phyloP scores from a whole-genome alignment of 1,139 yeast species.

The Saccharomycopsis hybrid region DNA sequence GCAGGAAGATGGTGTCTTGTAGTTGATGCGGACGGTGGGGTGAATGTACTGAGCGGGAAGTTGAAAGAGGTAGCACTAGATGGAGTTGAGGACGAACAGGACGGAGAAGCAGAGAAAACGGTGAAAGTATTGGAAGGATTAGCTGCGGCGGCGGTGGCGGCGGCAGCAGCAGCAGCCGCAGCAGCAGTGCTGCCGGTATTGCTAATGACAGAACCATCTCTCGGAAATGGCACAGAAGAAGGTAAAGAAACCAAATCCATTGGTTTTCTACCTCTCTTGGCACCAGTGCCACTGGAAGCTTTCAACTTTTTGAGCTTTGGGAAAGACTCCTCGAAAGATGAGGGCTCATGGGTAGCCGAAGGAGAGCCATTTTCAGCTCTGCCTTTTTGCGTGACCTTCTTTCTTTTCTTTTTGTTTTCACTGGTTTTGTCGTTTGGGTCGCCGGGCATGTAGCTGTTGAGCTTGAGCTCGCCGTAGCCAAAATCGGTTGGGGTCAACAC shows the following conservation, averaged over 20 bases:
- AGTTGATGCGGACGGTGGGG: neutral
- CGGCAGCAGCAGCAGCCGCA: neutral
- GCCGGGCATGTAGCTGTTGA: conserved; percentile 18
- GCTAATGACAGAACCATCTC: too few species aligned
- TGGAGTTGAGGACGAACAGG: conserved; percentile 1
- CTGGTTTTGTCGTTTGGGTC: conserved; percentile 20
- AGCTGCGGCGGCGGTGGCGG: neutral
- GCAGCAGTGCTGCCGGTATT: too few species aligned
- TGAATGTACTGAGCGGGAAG: too few species aligned
- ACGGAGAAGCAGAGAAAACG: neutral
- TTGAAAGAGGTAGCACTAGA: neutral
- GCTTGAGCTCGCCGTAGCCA: conserved; percentile 59
- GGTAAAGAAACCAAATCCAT: too few species aligned
- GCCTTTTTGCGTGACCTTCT: neutral
- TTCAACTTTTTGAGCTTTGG: too few species aligned
- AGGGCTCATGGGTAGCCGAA: neutral
- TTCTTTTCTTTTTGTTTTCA: conserved; percentile 18
- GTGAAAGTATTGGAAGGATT: neutral
- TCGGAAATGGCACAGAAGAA: neutral
- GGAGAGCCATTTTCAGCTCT: neutral
- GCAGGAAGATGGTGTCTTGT: neutral
- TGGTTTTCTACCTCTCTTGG: too few species aligned
- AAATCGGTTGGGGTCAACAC: conserved; percentile 61
- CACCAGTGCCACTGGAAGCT: too few species aligned
- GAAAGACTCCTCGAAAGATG: too few species aligned